Conservation (phyloP, 2,329 filamentous ascomycete species). For the Fusarium siculi region DNA sequence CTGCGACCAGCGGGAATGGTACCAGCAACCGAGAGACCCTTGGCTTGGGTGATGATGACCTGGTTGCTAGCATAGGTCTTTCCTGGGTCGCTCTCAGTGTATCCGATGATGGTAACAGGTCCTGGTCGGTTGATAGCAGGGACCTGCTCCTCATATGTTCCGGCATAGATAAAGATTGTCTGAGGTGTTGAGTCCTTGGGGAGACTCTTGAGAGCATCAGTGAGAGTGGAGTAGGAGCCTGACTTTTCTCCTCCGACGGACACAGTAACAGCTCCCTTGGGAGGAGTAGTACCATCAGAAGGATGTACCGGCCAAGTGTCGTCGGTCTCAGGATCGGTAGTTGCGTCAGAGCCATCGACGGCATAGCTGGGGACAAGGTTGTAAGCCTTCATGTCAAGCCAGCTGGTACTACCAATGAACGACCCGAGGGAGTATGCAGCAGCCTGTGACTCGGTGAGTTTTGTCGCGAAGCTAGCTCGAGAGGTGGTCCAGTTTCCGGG, state of each 20-base stretch:
- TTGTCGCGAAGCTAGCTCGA: slow-evolving; percentile 36
- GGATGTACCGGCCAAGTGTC: slow-evolving; percentile 43
- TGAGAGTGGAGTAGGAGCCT: slow-evolving; percentile 46
- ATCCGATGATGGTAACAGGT: slow-evolving; percentile 56
- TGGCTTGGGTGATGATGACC: slow-evolving; percentile 58
- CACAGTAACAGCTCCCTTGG: slow-evolving; percentile 55
- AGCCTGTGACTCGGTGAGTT: slow-evolving; percentile 34
- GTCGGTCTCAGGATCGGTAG: slow-evolving; percentile 23
- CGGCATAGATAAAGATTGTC: slow-evolving; percentile 56
- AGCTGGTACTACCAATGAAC: slow-evolving; percentile 38
- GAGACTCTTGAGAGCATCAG: slow-evolving; percentile 43
- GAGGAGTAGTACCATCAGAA: slow-evolving; percentile 53
- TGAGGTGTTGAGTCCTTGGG: slow-evolving; percentile 51
- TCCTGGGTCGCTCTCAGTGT: slow-evolving; percentile 53
- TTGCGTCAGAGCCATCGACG: slow-evolving; percentile 3
- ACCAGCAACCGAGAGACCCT: slow-evolving; percentile 31
- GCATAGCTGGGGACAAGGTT: slow-evolving; percentile 38
- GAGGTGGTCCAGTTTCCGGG: slow-evolving; percentile 38
- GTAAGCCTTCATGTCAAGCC: slow-evolving; percentile 41
- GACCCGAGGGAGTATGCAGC: slow-evolving; percentile 25
- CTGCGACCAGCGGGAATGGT: slow-evolving; percentile 41
- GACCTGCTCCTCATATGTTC: slow-evolving; percentile 57
- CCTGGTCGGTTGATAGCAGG: slow-evolving; percentile 51
- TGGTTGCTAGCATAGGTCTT: slow-evolving; percentile 63
- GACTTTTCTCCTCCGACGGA: slow-evolving; percentile 43